Conservation (phyloP, 2,329 filamentous ascomycete genomes). For the Fusarium sp. region DNA sequence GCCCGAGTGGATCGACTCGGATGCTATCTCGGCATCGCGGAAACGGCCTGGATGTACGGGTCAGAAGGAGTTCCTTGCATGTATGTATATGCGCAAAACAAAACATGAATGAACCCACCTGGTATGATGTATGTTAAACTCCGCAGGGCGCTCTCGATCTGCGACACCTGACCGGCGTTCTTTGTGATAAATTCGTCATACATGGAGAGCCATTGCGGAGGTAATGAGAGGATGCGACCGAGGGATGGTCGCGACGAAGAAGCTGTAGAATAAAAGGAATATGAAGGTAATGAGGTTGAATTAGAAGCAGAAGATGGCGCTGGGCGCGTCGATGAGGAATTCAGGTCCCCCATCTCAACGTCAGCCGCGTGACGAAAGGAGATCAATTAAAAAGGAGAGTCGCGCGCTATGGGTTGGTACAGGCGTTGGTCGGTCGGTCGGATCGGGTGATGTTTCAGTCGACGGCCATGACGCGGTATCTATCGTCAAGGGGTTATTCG, state of each 20-base stretch:
- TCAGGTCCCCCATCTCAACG: slow-evolving; percentile 25
- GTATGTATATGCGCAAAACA: not conserved
- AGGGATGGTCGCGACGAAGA: slow-evolving; percentile 36
- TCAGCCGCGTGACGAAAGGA: slow-evolving; percentile 9
- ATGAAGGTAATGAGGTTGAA: slow-evolving; percentile 19
- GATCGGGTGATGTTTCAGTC: slow-evolving; percentile 12
- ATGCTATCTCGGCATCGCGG: slow-evolving; percentile 92
- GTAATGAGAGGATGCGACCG: slow-evolving; percentile 63
- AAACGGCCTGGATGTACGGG: slow-evolving; percentile 70
- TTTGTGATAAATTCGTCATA: slow-evolving; percentile 94
- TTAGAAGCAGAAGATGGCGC: slow-evolving; percentile 32
- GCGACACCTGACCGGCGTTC: slow-evolving; percentile 91
- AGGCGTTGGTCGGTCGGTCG: not conserved
- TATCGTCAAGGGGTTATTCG: not conserved
- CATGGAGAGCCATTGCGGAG: slow-evolving; percentile 73
- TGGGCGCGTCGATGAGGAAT: slow-evolving; percentile 34
- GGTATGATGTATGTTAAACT: slow-evolving; percentile 97
- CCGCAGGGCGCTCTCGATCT: slow-evolving; percentile 92
- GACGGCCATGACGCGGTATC: slow-evolving; percentile 29
- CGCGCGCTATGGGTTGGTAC: slow-evolving; percentile 14
- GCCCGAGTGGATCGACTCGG: slow-evolving; percentile 88
- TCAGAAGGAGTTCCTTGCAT: slow-evolving; percentile 9
- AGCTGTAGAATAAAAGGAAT: slow-evolving; percentile 19
- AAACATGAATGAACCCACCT: slow-evolving; percentile 57
- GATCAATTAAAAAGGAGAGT: slow-evolving; percentile 22